These are phyloP conservation scores for Mycosphaerelloides madeirae DNA, from an alignment of 2,329 filamentous ascomycete genomes.

Conservation along the genomic window DNA sequence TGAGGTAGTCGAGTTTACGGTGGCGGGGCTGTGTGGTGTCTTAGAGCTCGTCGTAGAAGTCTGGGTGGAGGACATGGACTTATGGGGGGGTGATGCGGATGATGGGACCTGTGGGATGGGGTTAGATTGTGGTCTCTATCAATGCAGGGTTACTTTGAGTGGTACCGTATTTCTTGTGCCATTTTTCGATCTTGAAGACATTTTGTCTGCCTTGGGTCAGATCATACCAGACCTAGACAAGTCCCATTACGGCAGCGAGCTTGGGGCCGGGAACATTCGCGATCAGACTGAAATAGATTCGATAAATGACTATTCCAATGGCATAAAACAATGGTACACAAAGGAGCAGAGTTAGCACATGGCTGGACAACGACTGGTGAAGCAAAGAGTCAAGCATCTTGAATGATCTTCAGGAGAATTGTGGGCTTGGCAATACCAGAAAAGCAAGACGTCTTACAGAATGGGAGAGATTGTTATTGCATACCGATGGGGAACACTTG, in stretches of 20 bases:
- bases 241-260: constrained; percentile 31
- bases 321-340: too few species aligned
- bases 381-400: too few species aligned
- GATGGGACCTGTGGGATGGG: constrained; percentile 25
- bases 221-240: constrained; percentile 16
- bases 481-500: too few species aligned
- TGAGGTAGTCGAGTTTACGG: neutral
- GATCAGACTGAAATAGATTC: constrained; percentile 32
- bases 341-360: too few species aligned
- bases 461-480: too few species aligned
- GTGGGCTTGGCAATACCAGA: too few species aligned
- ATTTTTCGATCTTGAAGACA: constrained; percentile 13
- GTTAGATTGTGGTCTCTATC: neutral
- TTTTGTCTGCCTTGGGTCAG: constrained; percentile 9
- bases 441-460: too few species aligned
- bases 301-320: constrained; percentile 22
- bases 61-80: constrained; percentile 33
- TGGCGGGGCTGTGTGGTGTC: neutral
- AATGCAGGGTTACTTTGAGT: neutral
- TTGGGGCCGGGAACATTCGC: constrained; percentile 32
- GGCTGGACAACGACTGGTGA: too few species aligned
- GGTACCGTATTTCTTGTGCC: constrained; percentile 7
- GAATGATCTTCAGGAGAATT: too few species aligned
- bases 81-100: constrained; percentile 35
- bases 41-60: constrained; percentile 34